These are phyloP conservation scores for Anisodus acutangulus DNA, from an alignment of 257 asterid species.

Conservation along the genomic window DNA sequence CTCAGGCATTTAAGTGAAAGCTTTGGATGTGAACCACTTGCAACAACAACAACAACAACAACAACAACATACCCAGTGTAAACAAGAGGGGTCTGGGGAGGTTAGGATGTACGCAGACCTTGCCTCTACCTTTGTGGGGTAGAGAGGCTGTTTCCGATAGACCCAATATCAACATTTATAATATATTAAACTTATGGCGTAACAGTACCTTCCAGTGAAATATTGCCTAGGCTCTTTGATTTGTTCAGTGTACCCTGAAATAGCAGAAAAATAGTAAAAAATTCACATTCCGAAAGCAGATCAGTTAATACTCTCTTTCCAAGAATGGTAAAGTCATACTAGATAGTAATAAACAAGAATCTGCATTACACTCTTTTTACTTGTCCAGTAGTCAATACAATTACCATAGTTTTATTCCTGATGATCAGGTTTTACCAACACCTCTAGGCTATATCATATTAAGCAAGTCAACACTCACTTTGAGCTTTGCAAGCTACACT, in stretches of 20 bases:
- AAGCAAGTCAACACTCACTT: background rate
- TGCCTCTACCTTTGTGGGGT: no score
- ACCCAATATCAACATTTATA: background rate
- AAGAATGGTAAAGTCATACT: background rate
- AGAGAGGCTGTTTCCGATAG: no score
- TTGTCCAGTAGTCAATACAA: background rate
- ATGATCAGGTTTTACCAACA: background rate
- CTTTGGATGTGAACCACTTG: background rate
- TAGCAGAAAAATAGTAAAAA: background rate
- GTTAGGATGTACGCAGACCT: no score
- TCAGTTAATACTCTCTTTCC: background rate
- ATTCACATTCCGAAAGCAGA: background rate
- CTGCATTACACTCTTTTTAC: background rate
- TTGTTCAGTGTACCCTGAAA: conserved; percentile 67
- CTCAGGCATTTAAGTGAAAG: background rate
- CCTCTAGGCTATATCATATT: background rate
- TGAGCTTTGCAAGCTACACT: conserved; percentile 3
- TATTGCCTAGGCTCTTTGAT: conserved; percentile 64
- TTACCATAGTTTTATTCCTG: background rate
- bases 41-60: background rate
- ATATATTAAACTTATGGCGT: background rate
- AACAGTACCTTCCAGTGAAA: conserved; percentile 79
- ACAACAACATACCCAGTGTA: no score
- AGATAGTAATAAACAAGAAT: background rate
- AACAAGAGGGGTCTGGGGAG: no score